These are phyloP conservation scores for Microcos paniculata DNA, from an alignment of 345 rosid species.

Conservation along the genomic window DNA sequence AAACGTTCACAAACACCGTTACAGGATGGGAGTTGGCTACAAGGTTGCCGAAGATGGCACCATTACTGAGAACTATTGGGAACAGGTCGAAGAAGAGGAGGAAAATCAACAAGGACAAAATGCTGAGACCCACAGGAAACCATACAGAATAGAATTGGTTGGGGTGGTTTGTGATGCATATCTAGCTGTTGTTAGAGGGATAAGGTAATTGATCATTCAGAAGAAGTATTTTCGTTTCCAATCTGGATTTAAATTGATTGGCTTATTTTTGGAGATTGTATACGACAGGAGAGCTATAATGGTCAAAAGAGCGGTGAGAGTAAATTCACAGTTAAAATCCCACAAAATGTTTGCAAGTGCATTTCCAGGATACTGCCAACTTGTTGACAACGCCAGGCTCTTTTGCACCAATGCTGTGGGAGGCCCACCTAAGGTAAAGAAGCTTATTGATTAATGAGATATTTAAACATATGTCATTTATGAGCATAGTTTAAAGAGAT, in stretches of 20 bases:
- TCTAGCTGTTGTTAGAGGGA: slow-evolving; percentile 84
- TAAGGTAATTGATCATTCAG: slow-evolving; percentile 42
- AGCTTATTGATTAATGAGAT: not conserved
- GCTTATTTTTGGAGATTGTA: not conserved
- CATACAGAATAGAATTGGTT: slow-evolving; percentile 75
- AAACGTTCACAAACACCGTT: slow-evolving; percentile 65
- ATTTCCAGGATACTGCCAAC: slow-evolving; percentile 60
- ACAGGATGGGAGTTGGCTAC: slow-evolving; percentile 86
- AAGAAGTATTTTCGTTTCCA: not conserved
- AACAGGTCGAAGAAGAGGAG: slow-evolving; percentile 43
- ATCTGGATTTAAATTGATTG: not conserved
- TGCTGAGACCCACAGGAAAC: slow-evolving; percentile 40
- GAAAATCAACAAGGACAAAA: slow-evolving; percentile 18
- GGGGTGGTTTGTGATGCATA: slow-evolving; percentile 95
- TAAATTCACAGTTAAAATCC: slow-evolving; percentile 73
- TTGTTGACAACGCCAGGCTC: slow-evolving; percentile 83
- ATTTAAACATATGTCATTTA: too few species aligned
- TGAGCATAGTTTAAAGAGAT: too few species aligned
- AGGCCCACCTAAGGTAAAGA: slow-evolving; percentile 68
- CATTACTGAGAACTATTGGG: slow-evolving; percentile 76
- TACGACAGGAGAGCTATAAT: slow-evolving; percentile 72
- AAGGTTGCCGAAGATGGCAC: slow-evolving; percentile 61
- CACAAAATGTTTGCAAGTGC: slow-evolving; percentile 88
- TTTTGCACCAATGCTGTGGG: slow-evolving; percentile 76
- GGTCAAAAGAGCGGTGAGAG: slow-evolving; percentile 80